Evolutionary conservation across 148 eudicot species (phyloP).

Genomic region (Drosera capensis): DNA sequence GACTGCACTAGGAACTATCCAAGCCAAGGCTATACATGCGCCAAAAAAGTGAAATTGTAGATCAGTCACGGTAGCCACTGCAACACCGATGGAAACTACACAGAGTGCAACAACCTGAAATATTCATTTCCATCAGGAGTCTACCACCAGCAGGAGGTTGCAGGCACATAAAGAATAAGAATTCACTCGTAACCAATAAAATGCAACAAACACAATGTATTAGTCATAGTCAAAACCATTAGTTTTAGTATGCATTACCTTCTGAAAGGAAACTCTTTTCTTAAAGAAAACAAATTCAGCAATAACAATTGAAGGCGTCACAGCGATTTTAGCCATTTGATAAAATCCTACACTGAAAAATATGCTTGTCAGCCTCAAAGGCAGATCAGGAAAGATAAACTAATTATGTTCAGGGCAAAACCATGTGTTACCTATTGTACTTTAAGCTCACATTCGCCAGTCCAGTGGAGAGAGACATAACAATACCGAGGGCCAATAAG

Average conservation of each 20-base stretch:
- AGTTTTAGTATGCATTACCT: constrained; percentile 54
- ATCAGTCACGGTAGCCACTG: constrained; percentile 91
- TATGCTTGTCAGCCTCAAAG: constrained; percentile 3
- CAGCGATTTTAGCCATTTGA: constrained; percentile 98
- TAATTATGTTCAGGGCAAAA: background rate
- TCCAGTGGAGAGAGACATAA: constrained; percentile 89
- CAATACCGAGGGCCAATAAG: constrained; percentile 64
- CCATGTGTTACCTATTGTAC: constrained; percentile 56
- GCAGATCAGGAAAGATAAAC: background rate
- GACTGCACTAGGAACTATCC: constrained; percentile 92
- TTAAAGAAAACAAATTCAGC: constrained; percentile 59
- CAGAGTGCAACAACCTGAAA: constrained; percentile 69
- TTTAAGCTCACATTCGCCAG: constrained; percentile 95
- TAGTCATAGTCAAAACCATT: no score
- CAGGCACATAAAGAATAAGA: no score
- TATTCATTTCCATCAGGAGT: constrained; percentile 1
- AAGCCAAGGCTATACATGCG: constrained; percentile 87
- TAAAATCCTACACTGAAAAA: constrained; percentile 80
- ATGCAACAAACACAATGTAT: no score
- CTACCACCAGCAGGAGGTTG: constrained; percentile 1
- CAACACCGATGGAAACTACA: constrained; percentile 68
- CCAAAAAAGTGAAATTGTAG: constrained; percentile 84
- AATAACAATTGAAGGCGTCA: constrained; percentile 82
- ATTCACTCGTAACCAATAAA: no score
- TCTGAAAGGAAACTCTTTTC: constrained; percentile 51